phyloP scores from a whole-genome alignment of 1,284 basidiomycete genomes.

The Lentinula novae-zelandiae region DNA sequence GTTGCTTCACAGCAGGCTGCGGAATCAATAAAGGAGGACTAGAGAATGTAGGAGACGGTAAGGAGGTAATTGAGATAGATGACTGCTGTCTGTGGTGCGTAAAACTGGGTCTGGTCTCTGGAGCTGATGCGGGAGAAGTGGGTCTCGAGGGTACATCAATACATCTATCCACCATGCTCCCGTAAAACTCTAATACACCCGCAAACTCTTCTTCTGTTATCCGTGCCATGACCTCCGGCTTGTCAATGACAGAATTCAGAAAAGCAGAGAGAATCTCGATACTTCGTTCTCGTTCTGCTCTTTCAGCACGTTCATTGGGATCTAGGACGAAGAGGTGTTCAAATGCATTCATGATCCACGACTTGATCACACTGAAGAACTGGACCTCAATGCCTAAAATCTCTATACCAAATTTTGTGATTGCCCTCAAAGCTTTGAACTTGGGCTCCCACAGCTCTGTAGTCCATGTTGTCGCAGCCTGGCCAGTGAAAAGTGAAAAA shows the following conservation, averaged over 20 bases:
- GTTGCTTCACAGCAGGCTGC: conserved; percentile 33
- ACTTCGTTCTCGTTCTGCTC: conserved; percentile 56
- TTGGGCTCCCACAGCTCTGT: conserved; percentile 66
- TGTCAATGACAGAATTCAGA: conserved; percentile 46
- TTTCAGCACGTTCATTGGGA: conserved; percentile 37
- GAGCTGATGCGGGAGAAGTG: conserved; percentile 24
- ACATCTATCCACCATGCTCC: conserved; percentile 49
- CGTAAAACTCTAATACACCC: conserved; percentile 55
- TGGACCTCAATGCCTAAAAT: conserved; percentile 61
- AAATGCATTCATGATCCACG: conserved; percentile 64
- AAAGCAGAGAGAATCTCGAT: conserved; percentile 56
- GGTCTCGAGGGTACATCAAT: conserved; percentile 35
- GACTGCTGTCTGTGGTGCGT: conserved; percentile 56
- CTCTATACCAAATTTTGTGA: conserved; percentile 55
- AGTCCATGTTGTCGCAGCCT: conserved; percentile 42
- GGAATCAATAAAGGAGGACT: conserved; percentile 20
- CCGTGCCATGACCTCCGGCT: conserved; percentile 50
- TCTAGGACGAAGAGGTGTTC: conserved; percentile 42
- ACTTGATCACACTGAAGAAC: conserved; percentile 50
- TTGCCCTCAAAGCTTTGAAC: conserved; percentile 58
- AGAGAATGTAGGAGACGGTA: conserved; percentile 22
- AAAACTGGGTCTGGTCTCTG: conserved; percentile 19
- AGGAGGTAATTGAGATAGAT: conserved; percentile 39
- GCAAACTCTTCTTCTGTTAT: conserved; percentile 53
- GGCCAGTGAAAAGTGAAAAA: conserved; percentile 54